Conservation (phyloP, 2,329 filamentous ascomycete species). For the Rhytidhysteron rufulum region DNA sequence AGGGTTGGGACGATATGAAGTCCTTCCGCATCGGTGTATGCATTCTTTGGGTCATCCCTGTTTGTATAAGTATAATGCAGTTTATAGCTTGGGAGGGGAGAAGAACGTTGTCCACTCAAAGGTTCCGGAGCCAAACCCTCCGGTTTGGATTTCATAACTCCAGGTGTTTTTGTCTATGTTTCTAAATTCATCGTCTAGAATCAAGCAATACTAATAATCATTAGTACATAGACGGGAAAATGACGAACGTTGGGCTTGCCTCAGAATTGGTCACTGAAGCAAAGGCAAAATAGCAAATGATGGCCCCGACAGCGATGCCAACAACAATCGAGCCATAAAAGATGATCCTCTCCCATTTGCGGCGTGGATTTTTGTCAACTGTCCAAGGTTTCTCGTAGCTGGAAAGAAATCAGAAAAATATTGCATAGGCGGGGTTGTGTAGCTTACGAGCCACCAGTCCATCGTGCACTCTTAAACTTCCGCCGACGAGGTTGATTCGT, state of each 20-base stretch:
- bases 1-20: constrained; percentile 74
- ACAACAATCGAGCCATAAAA: constrained; percentile 18
- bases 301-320: constrained; percentile 15
- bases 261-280: constrained; percentile 16
- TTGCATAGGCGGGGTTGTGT: not conserved
- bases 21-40: constrained; percentile 64
- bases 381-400: constrained; percentile 23
- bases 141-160: constrained; percentile 69
- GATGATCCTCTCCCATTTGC: constrained; percentile 17
- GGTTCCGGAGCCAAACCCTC: constrained; percentile 65
- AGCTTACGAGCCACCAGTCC: constrained; percentile 17
- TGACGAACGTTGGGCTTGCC: constrained; percentile 1
- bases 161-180: constrained; percentile 59
- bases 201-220: constrained; percentile 13
- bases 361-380: constrained; percentile 17
- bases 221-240: constrained; percentile 4
- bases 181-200: constrained; percentile 55
- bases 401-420: not conserved
- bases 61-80: no score
- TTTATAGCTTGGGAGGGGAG: constrained; percentile 13
- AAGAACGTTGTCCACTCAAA: constrained; percentile 81
- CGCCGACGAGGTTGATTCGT: constrained; percentile 10
- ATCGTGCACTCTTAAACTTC: constrained; percentile 18
- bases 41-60: constrained; percentile 64
- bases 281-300: constrained; percentile 19